Base-by-base conservation (phyloP, 768 basidiomycete species). In the Russula dissimulans region DNA sequence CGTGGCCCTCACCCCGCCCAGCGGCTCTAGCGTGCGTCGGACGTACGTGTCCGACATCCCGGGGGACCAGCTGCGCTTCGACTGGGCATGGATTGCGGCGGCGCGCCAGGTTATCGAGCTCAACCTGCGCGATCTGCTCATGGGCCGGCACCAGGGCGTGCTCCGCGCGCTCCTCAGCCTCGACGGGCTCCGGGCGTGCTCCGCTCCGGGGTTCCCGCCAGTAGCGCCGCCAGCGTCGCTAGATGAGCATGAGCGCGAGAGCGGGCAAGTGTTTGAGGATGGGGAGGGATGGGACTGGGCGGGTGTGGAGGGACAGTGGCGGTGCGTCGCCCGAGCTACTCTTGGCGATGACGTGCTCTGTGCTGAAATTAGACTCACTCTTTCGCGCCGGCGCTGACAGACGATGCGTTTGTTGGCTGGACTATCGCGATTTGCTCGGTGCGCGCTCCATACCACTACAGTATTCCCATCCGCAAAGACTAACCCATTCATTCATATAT, bases 211-310 rank as follows among this genome's bases (percentile, higher is more conserved):
- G 31, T 65, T 66, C 43, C 55, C 60, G 4, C n/a, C 29, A 12
- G 2, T 17, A 15, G 26, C 42, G 8, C 47, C 41, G 22, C 22
- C 22, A 26, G 22, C 22, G 22, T 26, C 22, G 1, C 22, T 26
- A 26, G 58, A 44, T 12, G 15, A 50, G 31, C 8, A 22, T 3
- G 26, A 18, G 3, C 11, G 22, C 4, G 32, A 46, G 46, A 48
- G 5, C 5, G 45, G 34, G n/a, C 45, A 1, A 4, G 45, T 14
- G 26, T 42, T 41, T 22, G 44, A 17, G 71, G 61, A 62, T 4
- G 71, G 70, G 49, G 69, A 71, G 5, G 81, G 81, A 4, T 82
- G 80, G 80, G 81, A 83, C 65, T 84, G 83, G 82, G 82, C 81
- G 1, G 82, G 80, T 8, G 79, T 77, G 3, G 68, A 73, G 45